Evolutionary conservation across 805 yeast genomes (phyloP).

Genomic region (Pachysolen tannophilus): DNA sequence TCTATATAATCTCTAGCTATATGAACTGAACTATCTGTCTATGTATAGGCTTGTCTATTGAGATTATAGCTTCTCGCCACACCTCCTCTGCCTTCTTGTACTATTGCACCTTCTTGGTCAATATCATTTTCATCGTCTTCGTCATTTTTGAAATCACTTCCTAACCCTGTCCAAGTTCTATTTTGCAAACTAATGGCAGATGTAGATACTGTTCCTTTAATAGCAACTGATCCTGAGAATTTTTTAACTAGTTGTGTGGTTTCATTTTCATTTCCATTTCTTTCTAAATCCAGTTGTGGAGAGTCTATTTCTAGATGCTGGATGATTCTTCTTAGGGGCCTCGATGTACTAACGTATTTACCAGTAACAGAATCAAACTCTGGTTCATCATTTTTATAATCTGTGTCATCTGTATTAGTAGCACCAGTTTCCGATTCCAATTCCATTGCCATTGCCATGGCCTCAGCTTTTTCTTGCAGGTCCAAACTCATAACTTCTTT

Average conservation of each 20-base stretch:
- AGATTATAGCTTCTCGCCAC: conserved; percentile 79
- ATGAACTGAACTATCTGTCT: too few species aligned
- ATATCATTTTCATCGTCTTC: conserved; percentile 24
- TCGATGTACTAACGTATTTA: conserved; percentile 51
- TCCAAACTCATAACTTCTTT: conserved; percentile 35
- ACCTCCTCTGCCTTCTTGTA: conserved; percentile 81
- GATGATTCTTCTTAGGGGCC: conserved; percentile 61
- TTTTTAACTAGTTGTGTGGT: conserved; percentile 42
- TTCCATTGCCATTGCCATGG: conserved; percentile 16
- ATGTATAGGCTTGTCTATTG: conserved; percentile 20
- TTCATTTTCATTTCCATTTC: conserved; percentile 18
- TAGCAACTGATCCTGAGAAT: conserved; percentile 50
- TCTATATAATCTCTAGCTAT: too few species aligned
- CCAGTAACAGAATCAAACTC: conserved; percentile 90
- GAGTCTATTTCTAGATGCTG: conserved; percentile 61
- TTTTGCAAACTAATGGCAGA: conserved; percentile 72
- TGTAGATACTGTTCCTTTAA: conserved; percentile 79
- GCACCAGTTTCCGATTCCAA: conserved; percentile 10
- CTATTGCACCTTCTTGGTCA: conserved; percentile 60
- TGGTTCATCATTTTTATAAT: conserved; percentile 56
- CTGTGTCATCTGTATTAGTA: conserved; percentile 17
- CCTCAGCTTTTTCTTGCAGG: conserved; percentile 24
- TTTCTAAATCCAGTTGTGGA: too few species aligned
- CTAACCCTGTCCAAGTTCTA: conserved; percentile 82
- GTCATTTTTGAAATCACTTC: conserved; percentile 62